phyloP scores from a whole-genome alignment of 768 basidiomycete genomes.

The Trametes villosa region DNA sequence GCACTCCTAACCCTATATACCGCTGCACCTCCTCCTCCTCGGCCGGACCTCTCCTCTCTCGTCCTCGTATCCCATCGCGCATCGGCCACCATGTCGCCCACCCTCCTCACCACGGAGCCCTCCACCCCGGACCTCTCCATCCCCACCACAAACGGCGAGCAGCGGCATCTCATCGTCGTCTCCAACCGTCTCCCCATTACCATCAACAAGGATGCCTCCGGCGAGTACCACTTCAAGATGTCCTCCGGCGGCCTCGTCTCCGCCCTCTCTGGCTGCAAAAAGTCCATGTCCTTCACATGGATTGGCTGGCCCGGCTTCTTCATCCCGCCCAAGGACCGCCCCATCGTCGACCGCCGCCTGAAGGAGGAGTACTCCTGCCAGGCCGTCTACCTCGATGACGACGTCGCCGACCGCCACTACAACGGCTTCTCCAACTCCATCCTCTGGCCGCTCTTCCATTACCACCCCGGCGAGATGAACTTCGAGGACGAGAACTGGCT shows the following conservation, averaged over 20 bases:
- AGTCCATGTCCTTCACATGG: constrained; percentile 97
- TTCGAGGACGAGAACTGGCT: constrained; percentile 99
- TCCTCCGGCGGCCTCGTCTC: constrained; percentile 97
- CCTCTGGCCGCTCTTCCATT: constrained; percentile 99
- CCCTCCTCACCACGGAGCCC: constrained; percentile 11
- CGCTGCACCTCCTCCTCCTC: background rate
- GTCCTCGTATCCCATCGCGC: background rate
- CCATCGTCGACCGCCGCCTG: constrained; percentile 87
- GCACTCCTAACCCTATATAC: constrained; percentile 20
- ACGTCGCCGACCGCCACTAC: constrained; percentile 97
- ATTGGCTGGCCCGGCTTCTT: constrained; percentile 95
- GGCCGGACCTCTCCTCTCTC: background rate
- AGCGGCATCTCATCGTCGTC: constrained; percentile 88
- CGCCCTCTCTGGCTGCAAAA: constrained; percentile 97
- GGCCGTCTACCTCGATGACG: constrained; percentile 97
- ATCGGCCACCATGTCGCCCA: constrained; percentile 13
- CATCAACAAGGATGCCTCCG: constrained; percentile 89
- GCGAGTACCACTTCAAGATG: constrained; percentile 99
- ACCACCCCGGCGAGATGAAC: constrained; percentile 99
- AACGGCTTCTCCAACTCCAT: constrained; percentile 99
- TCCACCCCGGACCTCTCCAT: constrained; percentile 22
- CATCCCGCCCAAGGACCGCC: constrained; percentile 93
- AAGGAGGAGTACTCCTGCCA: constrained; percentile 96
- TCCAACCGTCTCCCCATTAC: constrained; percentile 95
- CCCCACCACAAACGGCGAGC: constrained; percentile 40